Base-by-base conservation (phyloP, 345 rosid genomes). In the Fremontodendron californicum region DNA sequence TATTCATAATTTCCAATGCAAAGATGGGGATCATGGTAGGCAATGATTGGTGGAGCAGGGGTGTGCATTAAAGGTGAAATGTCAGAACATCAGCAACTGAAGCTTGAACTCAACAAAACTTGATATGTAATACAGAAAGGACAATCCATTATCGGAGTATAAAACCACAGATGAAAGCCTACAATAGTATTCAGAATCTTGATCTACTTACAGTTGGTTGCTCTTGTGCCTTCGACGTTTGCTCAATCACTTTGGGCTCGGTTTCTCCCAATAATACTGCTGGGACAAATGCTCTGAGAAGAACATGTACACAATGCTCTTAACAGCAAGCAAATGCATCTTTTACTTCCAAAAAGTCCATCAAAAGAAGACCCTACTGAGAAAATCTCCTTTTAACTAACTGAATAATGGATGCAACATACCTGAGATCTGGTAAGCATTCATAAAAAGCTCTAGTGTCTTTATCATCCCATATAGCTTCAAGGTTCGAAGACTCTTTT, bases 381-480 rank as follows among this genome's bases (percentile, higher is more conserved):
- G 21, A 40, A 69, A 75, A 70, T 73, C 43, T 13, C 62, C 78
- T 71, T 65, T 69, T 40, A 54, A 69, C 71, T 72, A 55, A 29
- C 37, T 61, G 25, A 79, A 66, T 70, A 61, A 48, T 40, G 73
- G 29, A 75, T 21, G 81, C 61, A 71, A 81, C 90, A 83, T 76
- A 96, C 99, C 99, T 94, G 78, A 96, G 95, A 89, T 96, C 99
- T 40, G 98, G 97, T 77, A 92, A 88, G 80, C 90, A 88, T 85
- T 94, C 99, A 76, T 96, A 96, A 82, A 96, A 96, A 67, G 97
- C 90, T 81, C 92, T 91, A 55, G 99, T 92, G 82, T 96, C 98
- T 78, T 94, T 98, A 80, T 96, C 98, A 84, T 94, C 97, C 99
- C 99, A 94, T 77, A 92, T 80, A 76, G 97, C 90, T 87, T 94